phyloP scores from a whole-genome alignment of 2,329 filamentous ascomycete species.

The Cladosporium colombiae region DNA sequence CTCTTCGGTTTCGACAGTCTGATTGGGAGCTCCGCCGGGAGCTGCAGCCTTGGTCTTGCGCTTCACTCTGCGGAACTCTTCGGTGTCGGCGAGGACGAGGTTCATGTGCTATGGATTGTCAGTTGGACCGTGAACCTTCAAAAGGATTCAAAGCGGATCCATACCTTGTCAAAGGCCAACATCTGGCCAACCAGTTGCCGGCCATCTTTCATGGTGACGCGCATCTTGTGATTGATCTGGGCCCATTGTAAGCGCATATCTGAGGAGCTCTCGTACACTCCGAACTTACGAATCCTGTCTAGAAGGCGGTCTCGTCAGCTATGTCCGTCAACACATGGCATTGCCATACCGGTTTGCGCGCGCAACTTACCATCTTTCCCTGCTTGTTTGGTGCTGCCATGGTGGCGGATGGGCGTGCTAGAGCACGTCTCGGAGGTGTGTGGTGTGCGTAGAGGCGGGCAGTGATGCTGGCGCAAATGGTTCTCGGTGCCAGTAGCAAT shows the following conservation, averaged over 20 bases:
- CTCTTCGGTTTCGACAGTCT: slow-evolving; percentile 83
- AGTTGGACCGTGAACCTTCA: background rate
- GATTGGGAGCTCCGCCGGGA: slow-evolving; percentile 52
- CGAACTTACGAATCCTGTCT: slow-evolving; percentile 65
- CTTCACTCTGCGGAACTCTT: slow-evolving; percentile 86
- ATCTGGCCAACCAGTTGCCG: slow-evolving; percentile 97
- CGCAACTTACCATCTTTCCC: slow-evolving; percentile 92
- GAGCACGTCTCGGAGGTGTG: background rate
- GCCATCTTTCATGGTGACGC: slow-evolving; percentile 90
- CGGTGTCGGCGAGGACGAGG: slow-evolving; percentile 94
- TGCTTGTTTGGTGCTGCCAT: slow-evolving; percentile 67
- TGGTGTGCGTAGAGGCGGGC: background rate
- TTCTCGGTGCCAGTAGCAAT: slow-evolving; percentile 6
- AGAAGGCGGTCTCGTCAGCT: slow-evolving; percentile 40
- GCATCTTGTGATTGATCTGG: slow-evolving; percentile 99
- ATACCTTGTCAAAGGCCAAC: slow-evolving; percentile 96
- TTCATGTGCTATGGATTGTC: slow-evolving; percentile 81
- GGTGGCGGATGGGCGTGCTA: slow-evolving; percentile 36
- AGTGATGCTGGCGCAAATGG: slow-evolving; percentile 3
- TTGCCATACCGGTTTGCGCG: slow-evolving; percentile 22
- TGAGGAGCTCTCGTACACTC: background rate
- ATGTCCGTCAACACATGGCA: slow-evolving; percentile 42
- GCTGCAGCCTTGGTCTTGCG: slow-evolving; percentile 70
- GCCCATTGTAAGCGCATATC: slow-evolving; percentile 23
- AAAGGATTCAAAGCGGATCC: background rate